These are phyloP conservation scores for Leccinum imitatum DNA, from an alignment of 768 basidiomycete species.

Conservation along the genomic window DNA sequence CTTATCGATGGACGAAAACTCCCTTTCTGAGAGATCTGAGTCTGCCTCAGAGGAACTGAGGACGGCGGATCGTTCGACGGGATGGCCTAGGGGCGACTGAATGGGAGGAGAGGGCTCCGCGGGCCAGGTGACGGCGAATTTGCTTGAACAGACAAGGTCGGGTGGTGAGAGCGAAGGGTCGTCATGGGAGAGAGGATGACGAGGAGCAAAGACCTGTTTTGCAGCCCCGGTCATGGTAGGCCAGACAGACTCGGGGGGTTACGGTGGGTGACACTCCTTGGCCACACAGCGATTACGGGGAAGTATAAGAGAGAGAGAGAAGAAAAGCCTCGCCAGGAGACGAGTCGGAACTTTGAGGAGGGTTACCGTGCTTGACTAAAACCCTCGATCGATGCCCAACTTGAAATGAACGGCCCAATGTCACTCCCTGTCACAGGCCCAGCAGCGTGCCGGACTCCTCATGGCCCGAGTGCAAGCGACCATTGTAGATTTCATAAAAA, in stretches of 20 bases:
- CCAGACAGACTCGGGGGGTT: neutral
- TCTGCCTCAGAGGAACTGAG: conserved; percentile 54
- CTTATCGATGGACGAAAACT: conserved; percentile 30
- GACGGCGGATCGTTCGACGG: conserved; percentile 39
- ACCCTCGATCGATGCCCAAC: conserved; percentile 31
- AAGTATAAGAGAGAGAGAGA: conserved; percentile 8
- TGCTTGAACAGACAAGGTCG: conserved; percentile 50
- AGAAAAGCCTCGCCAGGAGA: conserved; percentile 29
- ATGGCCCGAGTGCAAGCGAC: conserved; percentile 22
- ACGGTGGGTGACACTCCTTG: conserved; percentile 13
- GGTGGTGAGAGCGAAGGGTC: conserved; percentile 41
- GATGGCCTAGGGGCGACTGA: conserved; percentile 32
- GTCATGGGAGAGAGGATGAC: conserved; percentile 43
- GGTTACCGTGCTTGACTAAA: conserved; percentile 12
- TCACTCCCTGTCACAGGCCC: conserved; percentile 31
- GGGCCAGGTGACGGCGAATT: conserved; percentile 62
- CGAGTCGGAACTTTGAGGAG: conserved; percentile 14
- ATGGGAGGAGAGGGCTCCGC: conserved; percentile 43
- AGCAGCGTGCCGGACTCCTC: conserved; percentile 22
- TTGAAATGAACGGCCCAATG: conserved; percentile 24
- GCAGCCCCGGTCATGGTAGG: conserved; percentile 28
- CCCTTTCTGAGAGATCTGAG: conserved; percentile 50
- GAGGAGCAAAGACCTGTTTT: conserved; percentile 47
- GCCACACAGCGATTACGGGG: conserved; percentile 4
- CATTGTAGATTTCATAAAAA: conserved; percentile 32